These are phyloP conservation scores for Haberlea rhodopensis DNA, from an alignment of 257 asterid species.

Conservation along the genomic window DNA sequence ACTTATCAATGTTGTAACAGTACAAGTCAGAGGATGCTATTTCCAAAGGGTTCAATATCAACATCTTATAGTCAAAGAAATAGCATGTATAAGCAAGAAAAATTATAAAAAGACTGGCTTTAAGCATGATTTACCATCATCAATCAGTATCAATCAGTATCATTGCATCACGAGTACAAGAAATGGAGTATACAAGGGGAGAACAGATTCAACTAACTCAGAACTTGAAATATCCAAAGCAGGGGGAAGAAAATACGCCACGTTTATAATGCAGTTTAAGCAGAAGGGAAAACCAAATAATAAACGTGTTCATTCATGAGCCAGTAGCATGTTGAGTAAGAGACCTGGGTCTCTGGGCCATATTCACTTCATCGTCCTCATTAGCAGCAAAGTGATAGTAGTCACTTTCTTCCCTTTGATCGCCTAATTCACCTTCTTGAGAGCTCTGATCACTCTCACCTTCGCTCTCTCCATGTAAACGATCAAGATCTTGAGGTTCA, in stretches of 20 bases:
- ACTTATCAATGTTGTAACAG: no score
- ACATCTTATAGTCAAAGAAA: no score
- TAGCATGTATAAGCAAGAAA: no score
- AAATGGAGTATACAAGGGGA: background rate
- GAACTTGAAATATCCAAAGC: background rate
- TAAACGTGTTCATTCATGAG: background rate
- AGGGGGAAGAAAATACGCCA: slow-evolving; percentile 1
- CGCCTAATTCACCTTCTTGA: slow-evolving; percentile 70
- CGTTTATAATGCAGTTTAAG: background rate
- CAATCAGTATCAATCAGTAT: slow-evolving; percentile 3
- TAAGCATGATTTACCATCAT: no score
- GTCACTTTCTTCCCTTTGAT: slow-evolving; percentile 84
- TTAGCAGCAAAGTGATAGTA: slow-evolving; percentile 62
- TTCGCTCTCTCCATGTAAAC: slow-evolving; percentile 67
- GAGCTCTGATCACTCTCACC: slow-evolving; percentile 82
- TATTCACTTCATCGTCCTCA: slow-evolving; percentile 79
- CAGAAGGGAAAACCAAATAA: background rate
- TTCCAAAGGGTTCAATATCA: no score
- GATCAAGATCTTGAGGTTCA: slow-evolving; percentile 61
- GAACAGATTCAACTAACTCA: slow-evolving; percentile 7
- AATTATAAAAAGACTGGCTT: no score
- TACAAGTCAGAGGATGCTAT: no score
- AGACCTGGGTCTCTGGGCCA: slow-evolving; percentile 68
- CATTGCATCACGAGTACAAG: slow-evolving; percentile 1
- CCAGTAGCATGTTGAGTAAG: slow-evolving; percentile 16